Base-by-base conservation (phyloP, 495 filamentous ascomycete species). In the Penicillium angulare region DNA sequence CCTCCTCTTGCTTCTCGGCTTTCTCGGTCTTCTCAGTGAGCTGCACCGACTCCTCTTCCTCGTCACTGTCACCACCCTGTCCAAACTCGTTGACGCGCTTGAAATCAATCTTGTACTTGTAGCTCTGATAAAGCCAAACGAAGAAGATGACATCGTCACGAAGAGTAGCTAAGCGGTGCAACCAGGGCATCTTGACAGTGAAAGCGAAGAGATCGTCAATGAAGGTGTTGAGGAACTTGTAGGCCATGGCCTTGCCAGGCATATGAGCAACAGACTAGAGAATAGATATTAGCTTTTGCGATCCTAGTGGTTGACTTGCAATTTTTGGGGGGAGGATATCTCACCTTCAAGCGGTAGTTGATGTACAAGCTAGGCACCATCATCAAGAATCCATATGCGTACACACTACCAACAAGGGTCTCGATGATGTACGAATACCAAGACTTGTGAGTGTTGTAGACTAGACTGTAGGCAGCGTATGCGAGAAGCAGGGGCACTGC, bases 361-460 rank as follows among this genome's bases (percentile, higher is more conserved):
- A 98, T 98, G 68, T 97, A 98, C 47, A 98, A 76, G 50, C 83
- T 87, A 22, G 93, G 93, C 15, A 98, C 89, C 93, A 98, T 97
- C 95, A 98, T 97, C 52, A 98, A 71, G 76, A 98, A 98, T 7
- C 93, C 93, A 60, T 98, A 98, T 1, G 93, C 92, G 65, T 98
- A 98, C 26, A 98, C 93, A 40, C 87, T 92, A 5, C 93, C 93
- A 13, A 98, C 93, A 2, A 97, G 83, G 0, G 93, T 96, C 24
- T 95, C 81, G 53, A 89, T 87, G 67, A 95, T 77, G 72, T 90
- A 98, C 16, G 85, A 89, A 68, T 98, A 98, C 95, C 95, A 97
- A 45, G 87, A 92, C 76, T 97, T 97, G 76, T 98, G 93, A 1
- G 85, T 88, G 33, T 98, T 91, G 74, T 98, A 98, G 39, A 93